Base-by-base conservation (phyloP, 2,329 filamentous ascomycete species). In the Neonectria sp. region DNA sequence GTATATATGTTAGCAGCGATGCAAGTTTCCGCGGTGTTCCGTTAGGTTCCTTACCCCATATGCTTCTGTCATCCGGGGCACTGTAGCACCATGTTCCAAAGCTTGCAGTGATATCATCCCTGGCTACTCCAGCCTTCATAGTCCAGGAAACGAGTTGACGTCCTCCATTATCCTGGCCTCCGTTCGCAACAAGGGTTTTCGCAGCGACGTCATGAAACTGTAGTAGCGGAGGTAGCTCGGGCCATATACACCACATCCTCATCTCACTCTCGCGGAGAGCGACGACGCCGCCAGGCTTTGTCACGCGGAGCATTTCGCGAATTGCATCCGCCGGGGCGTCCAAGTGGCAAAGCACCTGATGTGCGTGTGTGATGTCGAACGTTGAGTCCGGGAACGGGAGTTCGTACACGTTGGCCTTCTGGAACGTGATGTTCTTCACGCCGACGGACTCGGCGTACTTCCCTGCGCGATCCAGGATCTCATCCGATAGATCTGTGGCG, bases 261-360 rank as follows among this genome's bases (percentile, higher is more conserved):
- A 78, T 71, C 31, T 79, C 78, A 13, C 67, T 73, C 57, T 79
- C 78, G 8, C 77, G 73, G 0, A 78, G 59, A 4, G 88, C 81
- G 1, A 86, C 68, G 2, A 83, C 67, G 1, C 84, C 84, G 1
- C 83, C 83, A 0, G 81, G 78, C 67, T 79, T 83, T 2, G 83
- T 77, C 6, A 86, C 81, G 1, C 84, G 78, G 3, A 81, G 69
- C 78, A 85, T 82, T 73, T 85, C 83, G 8, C 64, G 60, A 43
- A 85, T 65, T 1, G 82, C 81, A 3, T 72, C 60, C 1, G 77
- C 71, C 0, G 78, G 79, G 7, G 75, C 71, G 9, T 79, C 74
- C 15, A 86, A 69, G 61, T 86, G 83, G 6, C 78, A 79, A 15
- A 86, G 77, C 2, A 85, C 75, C 69, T 85, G 83, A n/a, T 80